phyloP scores from a whole-genome alignment of 768 basidiomycete genomes.

The Boletus sp. region DNA sequence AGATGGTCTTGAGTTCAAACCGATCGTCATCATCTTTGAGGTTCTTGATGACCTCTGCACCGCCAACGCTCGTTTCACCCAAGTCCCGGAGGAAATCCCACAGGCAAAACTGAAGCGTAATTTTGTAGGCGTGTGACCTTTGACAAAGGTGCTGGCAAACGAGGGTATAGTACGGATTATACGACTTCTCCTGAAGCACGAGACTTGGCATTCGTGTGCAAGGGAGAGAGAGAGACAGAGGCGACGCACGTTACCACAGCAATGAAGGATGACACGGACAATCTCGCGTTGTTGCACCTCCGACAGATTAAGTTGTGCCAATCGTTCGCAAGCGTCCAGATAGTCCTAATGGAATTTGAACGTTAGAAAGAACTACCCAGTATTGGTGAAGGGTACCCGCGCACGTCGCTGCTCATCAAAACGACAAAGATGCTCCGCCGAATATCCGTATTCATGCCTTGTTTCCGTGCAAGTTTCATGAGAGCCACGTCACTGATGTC shows the following conservation, averaged over 20 bases:
- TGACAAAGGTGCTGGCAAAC: slow-evolving; percentile 81
- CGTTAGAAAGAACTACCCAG: background rate
- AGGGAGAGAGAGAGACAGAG: background rate
- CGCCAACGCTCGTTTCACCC: slow-evolving; percentile 80
- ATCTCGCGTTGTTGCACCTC: slow-evolving; percentile 95
- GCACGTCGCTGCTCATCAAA: slow-evolving; percentile 92
- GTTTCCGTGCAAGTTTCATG: slow-evolving; percentile 79
- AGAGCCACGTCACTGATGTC: slow-evolving; percentile 43
- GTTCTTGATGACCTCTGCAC: slow-evolving; percentile 70
- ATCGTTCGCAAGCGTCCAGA: slow-evolving; percentile 89
- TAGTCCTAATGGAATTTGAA: slow-evolving; percentile 65
- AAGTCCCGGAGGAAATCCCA: slow-evolving; percentile 97
- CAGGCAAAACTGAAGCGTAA: slow-evolving; percentile 90
- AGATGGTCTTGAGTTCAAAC: slow-evolving; percentile 50
- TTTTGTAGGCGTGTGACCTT: slow-evolving; percentile 76
- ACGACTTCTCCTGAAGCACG: slow-evolving; percentile 64
- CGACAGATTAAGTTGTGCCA: slow-evolving; percentile 76
- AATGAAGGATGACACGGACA: slow-evolving; percentile 87
- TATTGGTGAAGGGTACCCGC: slow-evolving; percentile 19
- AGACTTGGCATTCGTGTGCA: background rate
- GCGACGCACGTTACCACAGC: slow-evolving; percentile 77
- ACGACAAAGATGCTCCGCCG: slow-evolving; percentile 88
- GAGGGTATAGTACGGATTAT: slow-evolving; percentile 95
- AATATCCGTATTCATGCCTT: slow-evolving; percentile 99
- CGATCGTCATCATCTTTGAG: slow-evolving; percentile 41